Base-by-base conservation (phyloP, 192 early-diverging fungal species). In the Funneliformis mosseae region DNA sequence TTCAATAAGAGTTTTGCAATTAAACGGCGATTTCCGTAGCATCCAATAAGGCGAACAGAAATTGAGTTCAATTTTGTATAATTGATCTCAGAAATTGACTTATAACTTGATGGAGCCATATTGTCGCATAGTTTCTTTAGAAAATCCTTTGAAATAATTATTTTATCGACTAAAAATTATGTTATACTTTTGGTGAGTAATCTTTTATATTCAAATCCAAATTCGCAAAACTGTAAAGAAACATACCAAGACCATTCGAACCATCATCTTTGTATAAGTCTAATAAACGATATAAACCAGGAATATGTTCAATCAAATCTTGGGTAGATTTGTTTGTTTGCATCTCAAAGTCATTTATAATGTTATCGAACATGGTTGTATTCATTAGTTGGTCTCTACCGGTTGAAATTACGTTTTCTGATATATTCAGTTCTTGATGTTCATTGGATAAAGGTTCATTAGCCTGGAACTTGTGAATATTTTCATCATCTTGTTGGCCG, bases 1-100 rank as follows among this genome's bases (percentile, higher is more conserved):
- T 71, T 45, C 16, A 71, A 69, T 63, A 79, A 71, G 10, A 79
- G 78, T 38, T 67, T 68, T 9, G 68, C 63, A 23, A 79, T 79
- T 21, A 79, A 41, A 14, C 12, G 12, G 59, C 33, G 33, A 27
- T 70, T 79, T 11, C 78, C n/a, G n/a, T n/a, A n/a, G n/a, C n/a
- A 27, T 5, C 78, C 78, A 79, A 79, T 55, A n/a, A 71, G 38
- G 7, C 48, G 16, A 14, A 79, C 9, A 16, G 0, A 18, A 25
- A 27, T 25, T 4, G 2, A 28, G 38, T 63, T 60, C 0, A 79
- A 27, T 46, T 79, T 71, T 41, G 39, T 12, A 38, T 70, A 79
- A 55, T 50, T 38, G n/a, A 79, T 71, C 18, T 79, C 61, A 12
- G 64, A 43, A 25, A 72, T n/a, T 8, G 78, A 71, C 14, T 72